phyloP scores from a whole-genome alignment of 1,284 basidiomycete species.

The Neolentinus lepideus region DNA sequence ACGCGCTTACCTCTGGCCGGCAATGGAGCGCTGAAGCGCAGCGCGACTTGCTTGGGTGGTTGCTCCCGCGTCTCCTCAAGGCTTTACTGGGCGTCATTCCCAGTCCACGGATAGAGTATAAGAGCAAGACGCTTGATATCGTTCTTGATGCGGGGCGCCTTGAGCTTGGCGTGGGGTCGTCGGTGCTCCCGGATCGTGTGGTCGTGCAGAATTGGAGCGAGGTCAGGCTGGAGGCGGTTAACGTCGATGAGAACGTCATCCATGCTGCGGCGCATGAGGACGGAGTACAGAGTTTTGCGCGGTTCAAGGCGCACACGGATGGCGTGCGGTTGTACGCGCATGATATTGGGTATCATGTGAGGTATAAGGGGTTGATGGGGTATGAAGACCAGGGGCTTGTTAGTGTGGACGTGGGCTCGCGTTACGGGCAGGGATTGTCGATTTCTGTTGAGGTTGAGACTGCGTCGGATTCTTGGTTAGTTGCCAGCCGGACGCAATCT shows the following conservation, averaged over 20 bases:
- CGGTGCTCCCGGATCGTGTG: constrained; percentile 35
- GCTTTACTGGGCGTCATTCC: constrained; percentile 28
- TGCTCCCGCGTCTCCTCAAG: constrained; percentile 29
- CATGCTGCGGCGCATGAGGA: constrained; percentile 2
- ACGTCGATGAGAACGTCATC: constrained; percentile 12
- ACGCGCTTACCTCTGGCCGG: constrained; percentile 1
- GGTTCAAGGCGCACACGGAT: constrained; percentile 19
- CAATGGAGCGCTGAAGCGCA: constrained; percentile 18
- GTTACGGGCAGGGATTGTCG: constrained; percentile 17
- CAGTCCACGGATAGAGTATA: constrained; percentile 37
- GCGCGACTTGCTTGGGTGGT: constrained; percentile 30
- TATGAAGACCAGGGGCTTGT: constrained; percentile 43
- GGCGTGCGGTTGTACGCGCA: constrained; percentile 32
- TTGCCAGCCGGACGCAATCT: constrained; percentile 4
- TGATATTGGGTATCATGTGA: constrained; percentile 39
- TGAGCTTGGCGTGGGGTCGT: constrained; percentile 23
- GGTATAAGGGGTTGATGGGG: constrained; percentile 25
- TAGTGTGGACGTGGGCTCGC: constrained; percentile 28
- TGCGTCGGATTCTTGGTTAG: constrained; percentile 19
- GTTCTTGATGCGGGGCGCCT: constrained; percentile 26
- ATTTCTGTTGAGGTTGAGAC: constrained; percentile 33
- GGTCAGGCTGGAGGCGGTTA: constrained; percentile 24
- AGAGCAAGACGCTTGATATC: constrained; percentile 25
- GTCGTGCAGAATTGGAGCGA: constrained; percentile 36
- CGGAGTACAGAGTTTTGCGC: constrained; percentile 9